These are phyloP conservation scores for Yamadazyma nakazawae DNA, from an alignment of 805 yeast genomes.

Conservation along the genomic window DNA sequence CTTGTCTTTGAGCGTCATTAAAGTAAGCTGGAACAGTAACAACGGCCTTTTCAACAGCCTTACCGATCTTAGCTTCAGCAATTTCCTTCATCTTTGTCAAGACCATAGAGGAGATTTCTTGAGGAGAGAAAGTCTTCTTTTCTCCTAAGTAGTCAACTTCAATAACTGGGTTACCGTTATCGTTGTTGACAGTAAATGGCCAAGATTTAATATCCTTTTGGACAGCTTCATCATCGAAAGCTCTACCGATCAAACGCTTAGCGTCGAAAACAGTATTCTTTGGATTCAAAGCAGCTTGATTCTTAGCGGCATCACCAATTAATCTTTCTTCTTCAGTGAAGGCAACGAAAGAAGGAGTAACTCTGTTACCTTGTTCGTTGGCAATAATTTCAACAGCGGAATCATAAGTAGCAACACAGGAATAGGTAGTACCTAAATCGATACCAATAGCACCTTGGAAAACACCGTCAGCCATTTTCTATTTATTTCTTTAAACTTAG, in stretches of 20 bases:
- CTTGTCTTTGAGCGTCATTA: constrained; percentile 51
- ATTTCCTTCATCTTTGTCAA: constrained; percentile 56
- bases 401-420: constrained; percentile 50
- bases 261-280: constrained; percentile 49
- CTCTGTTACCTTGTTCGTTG: constrained; percentile 52
- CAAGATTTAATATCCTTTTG: constrained; percentile 52
- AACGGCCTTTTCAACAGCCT: constrained; percentile 57
- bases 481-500: constrained; percentile 9
- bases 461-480: constrained; percentile 91
- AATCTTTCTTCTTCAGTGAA: constrained; percentile 48
- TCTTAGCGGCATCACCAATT: constrained; percentile 51
- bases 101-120: constrained; percentile 49
- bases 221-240: constrained; percentile 55
- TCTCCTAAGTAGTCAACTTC: constrained; percentile 48
- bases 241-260: constrained; percentile 58
- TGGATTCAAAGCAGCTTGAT: constrained; percentile 51
- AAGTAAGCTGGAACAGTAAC: constrained; percentile 50
- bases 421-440: constrained; percentile 52
- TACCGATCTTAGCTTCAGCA: constrained; percentile 88
- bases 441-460: constrained; percentile 82
- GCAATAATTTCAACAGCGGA: constrained; percentile 50
- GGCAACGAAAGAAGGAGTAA: constrained; percentile 50
- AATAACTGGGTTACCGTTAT: constrained; percentile 45
- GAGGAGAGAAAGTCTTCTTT: constrained; percentile 46
- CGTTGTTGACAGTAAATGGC: constrained; percentile 46